These are phyloP conservation scores for Penicillium longicatenatum DNA, from an alignment of 495 filamentous ascomycete genomes.

Conservation along the genomic window DNA sequence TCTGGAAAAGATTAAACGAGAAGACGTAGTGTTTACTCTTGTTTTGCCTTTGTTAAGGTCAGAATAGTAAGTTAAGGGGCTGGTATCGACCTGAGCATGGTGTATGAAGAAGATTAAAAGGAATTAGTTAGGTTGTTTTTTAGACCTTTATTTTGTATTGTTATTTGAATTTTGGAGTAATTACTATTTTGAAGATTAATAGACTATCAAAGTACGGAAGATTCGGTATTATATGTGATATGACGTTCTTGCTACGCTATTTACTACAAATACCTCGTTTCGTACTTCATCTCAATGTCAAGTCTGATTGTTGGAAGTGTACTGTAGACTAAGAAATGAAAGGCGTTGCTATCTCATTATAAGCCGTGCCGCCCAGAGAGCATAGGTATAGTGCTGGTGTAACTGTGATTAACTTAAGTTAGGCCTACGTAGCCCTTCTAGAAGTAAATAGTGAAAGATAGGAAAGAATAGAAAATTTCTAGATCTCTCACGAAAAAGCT, in stretches of 20 bases:
- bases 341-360: neutral
- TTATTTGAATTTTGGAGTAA: neutral
- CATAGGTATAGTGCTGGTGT: neutral
- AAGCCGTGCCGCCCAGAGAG: neutral
- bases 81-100: neutral
- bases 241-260: neutral
- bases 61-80: neutral
- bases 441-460: neutral
- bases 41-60: neutral
- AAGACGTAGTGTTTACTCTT: conserved; percentile 1
- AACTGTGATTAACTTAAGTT: neutral
- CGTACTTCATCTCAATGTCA: neutral
- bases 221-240: neutral
- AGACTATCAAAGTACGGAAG: neutral
- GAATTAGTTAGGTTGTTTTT: neutral
- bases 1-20: conserved; percentile 9
- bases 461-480: no score
- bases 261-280: neutral
- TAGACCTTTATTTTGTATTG: neutral
- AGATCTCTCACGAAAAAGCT: no score
- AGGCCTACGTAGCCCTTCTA: neutral
- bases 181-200: neutral
- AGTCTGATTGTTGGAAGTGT: neutral
- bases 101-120: neutral
- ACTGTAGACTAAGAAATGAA: neutral